Conservation (phyloP, 208 protist species). For the Acanthamoeba healyi region DNA sequence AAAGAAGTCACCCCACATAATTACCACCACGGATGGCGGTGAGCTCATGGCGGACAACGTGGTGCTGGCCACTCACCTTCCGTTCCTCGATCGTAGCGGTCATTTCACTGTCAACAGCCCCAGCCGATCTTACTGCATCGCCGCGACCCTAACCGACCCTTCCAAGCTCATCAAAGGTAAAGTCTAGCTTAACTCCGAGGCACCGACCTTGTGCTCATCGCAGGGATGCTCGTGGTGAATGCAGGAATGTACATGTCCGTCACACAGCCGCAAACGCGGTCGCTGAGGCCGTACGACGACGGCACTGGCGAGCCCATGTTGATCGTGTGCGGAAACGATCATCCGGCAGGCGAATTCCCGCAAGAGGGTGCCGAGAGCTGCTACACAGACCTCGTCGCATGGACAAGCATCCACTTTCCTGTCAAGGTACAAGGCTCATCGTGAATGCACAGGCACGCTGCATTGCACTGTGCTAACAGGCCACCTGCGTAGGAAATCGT, state of each 20-base stretch:
- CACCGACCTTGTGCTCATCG: neutral
- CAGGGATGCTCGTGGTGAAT: neutral
- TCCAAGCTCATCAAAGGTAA: constrained; percentile 1
- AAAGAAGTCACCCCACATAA: constrained; percentile 6
- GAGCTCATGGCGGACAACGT: neutral
- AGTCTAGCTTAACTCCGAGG: neutral
- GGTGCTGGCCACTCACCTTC: constrained; percentile 34
- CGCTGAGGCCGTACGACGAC: constrained; percentile 7
- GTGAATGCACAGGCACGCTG: too few species aligned
- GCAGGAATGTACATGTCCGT: constrained; percentile 47
- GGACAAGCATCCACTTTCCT: constrained; percentile 14
- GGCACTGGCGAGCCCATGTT: constrained; percentile 3
- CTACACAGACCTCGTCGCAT: neutral
- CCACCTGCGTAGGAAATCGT: neutral
- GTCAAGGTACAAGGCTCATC: neutral
- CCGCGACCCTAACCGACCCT: neutral
- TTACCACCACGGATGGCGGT: neutral
- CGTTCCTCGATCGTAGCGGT: constrained; percentile 9
- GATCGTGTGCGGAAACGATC: constrained; percentile 44
- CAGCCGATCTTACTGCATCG: constrained; percentile 29
- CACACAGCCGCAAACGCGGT: neutral
- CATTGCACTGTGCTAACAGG: too few species aligned
- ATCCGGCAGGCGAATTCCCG: constrained; percentile 44
- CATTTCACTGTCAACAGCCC: constrained; percentile 23
- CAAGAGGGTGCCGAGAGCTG: constrained; percentile 26